Conservation (phyloP, 2,329 filamentous ascomycete genomes). For the Uncinocarpus reesii region DNA sequence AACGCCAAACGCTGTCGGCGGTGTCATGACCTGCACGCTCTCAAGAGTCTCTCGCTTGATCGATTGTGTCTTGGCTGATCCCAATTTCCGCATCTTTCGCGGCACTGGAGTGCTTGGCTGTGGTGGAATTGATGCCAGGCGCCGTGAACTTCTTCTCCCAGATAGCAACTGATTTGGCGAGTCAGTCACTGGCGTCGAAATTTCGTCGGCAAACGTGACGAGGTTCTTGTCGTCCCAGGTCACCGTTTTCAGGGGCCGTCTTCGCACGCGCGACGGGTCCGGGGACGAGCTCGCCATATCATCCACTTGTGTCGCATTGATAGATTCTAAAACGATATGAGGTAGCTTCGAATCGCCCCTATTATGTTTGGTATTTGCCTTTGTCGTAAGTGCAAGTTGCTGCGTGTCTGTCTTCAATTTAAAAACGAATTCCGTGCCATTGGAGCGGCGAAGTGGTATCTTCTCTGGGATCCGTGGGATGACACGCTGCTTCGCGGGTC, state of each 20-base stretch:
- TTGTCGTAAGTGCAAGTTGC: conserved; percentile 33
- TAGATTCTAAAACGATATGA: conserved; percentile 17
- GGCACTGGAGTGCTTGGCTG: conserved; percentile 17
- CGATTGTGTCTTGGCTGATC: conserved; percentile 2
- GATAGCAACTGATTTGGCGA: conserved; percentile 7
- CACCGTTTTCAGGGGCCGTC: conserved; percentile 25
- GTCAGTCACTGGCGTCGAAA: conserved; percentile 3
- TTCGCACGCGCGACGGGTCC: conserved; percentile 4
- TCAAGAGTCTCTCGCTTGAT: conserved; percentile 6
- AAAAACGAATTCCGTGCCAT: conserved; percentile 39
- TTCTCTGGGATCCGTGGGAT: conserved; percentile 28
- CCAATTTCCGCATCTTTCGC: conserved; percentile 16
- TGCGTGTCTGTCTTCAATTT: conserved; percentile 34
- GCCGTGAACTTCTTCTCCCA: conserved; percentile 14
- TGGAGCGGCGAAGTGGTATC: conserved; percentile 36
- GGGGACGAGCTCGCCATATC: neutral
- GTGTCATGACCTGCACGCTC: conserved; percentile 5
- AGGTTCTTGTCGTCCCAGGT: conserved; percentile 33
- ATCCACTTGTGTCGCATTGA: conserved; percentile 3
- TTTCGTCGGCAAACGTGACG: conserved; percentile 27
- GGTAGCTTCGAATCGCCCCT: conserved; percentile 31
- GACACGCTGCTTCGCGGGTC: neutral
- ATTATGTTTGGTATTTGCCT: conserved; percentile 36
- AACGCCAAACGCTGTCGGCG: conserved; percentile 1
- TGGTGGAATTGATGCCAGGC: conserved; percentile 17